phyloP scores from a whole-genome alignment of 2,329 filamentous ascomycete species.

The Lizonia empirigonia region DNA sequence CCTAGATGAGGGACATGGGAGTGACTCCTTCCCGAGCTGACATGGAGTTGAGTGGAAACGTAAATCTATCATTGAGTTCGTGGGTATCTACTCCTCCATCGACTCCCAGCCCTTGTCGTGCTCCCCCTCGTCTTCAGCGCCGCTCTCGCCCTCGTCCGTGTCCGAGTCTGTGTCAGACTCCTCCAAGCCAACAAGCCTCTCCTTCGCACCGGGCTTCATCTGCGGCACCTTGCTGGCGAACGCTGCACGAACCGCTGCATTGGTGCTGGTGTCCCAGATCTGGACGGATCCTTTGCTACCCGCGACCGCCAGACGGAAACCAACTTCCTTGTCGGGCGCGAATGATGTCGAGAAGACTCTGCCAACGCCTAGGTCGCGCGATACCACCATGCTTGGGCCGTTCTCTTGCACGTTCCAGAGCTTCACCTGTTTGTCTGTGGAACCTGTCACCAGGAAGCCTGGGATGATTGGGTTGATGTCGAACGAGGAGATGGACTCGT shows the following conservation, averaged over 20 bases:
- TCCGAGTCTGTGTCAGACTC: constrained; percentile 69
- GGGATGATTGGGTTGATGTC: constrained; percentile 90
- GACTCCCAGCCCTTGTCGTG: constrained; percentile 48
- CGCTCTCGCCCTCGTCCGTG: constrained; percentile 55
- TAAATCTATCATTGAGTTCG: constrained; percentile 5
- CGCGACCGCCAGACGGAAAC: constrained; percentile 89
- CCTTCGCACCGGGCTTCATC: constrained; percentile 67
- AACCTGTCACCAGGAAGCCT: constrained; percentile 91
- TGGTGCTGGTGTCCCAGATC: constrained; percentile 97
- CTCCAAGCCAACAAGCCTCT: constrained; percentile 77
- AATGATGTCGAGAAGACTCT: constrained; percentile 93
- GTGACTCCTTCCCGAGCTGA: too few species aligned
- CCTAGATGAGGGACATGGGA: too few species aligned
- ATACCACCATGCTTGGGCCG: constrained; percentile 88
- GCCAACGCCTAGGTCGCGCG: constrained; percentile 89
- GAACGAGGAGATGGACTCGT: constrained; percentile 88
- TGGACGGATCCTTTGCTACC: constrained; percentile 92
- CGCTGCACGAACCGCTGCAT: constrained; percentile 79
- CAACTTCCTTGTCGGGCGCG: constrained; percentile 86
- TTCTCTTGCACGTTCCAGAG: constrained; percentile 87
- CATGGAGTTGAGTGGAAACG: too few species aligned
- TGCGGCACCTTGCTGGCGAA: constrained; percentile 75
- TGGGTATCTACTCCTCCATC: constrained; percentile 50
- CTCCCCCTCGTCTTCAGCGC: constrained; percentile 43
- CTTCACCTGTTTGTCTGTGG: constrained; percentile 93